Percentiles rank a stretch among this genome's conserved stretches.
phyloP scores from a whole-genome alignment of 2,329 filamentous ascomycete species.

The Tolypocladium endophyticum region DNA sequence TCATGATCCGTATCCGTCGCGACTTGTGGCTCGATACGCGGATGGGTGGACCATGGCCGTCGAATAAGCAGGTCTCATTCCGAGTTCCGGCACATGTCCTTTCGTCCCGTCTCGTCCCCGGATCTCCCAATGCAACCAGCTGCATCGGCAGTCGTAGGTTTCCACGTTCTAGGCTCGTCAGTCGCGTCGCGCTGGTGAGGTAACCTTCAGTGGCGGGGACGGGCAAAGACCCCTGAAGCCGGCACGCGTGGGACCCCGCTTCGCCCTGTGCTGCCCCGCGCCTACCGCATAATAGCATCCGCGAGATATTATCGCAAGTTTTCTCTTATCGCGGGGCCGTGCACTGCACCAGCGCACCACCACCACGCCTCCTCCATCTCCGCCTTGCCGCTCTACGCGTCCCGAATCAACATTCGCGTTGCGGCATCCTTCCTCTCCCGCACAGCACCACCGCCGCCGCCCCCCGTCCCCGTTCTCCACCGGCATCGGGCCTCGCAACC shows the following conservation, averaged over 20 bases:
- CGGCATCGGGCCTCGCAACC: conserved; percentile 5
- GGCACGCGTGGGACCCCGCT: background rate
- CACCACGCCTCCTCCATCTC: background rate
- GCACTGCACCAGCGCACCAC: background rate
- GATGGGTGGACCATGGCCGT: too few relatives aligned
- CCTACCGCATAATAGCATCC: background rate
- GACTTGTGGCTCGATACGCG: too few relatives aligned
- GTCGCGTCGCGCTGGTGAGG: background rate
- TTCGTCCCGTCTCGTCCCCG: too few relatives aligned
- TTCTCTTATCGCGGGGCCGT: background rate
- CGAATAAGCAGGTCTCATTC: too few relatives aligned
- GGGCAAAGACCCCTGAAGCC: background rate
- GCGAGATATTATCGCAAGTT: background rate
- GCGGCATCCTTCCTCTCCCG: background rate
- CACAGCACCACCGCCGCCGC: conserved; percentile 8
- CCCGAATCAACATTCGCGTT: background rate
- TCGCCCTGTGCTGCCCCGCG: background rate
- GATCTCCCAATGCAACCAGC: too few relatives aligned
- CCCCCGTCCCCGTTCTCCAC: background rate
- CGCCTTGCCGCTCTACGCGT: background rate
- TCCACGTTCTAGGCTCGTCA: too few relatives aligned
- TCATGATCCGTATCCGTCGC: too few relatives aligned
- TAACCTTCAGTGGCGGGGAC: background rate
- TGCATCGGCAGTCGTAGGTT: too few relatives aligned
- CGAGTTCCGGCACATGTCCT: too few relatives aligned